Base-by-base conservation (phyloP, 73 alveolate genomes). In the Paramecium sexaurelia region DNA sequence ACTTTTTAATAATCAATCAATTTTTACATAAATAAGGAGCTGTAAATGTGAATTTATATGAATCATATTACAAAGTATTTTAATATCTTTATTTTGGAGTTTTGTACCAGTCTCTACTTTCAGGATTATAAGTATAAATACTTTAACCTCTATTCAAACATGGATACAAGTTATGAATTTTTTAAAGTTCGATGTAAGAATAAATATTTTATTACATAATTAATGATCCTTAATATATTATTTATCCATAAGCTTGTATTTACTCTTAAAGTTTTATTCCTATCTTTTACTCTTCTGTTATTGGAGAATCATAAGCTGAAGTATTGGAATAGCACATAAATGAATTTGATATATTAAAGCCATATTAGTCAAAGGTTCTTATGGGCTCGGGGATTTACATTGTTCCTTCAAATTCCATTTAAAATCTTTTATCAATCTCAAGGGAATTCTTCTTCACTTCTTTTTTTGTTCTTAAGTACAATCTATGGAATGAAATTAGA, bases 171-270 rank as follows among this genome's bases (percentile, higher is more conserved):
- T 51, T 51, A 51, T 51, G 6, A 17, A 51, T 51, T 51, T 51
- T 51, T 51, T 51, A 51, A 17, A 51, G 15, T 5, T 51, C 67
- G 5, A 51, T 51, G 17, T 51, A 61, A 10, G 83, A 61, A 27
- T 61, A 61, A 7, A 61, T 61, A 61, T 61, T 61, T 24, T 41
- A 61, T 32, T 61, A 27, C 83, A 61, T 61, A 3, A 61, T 32
- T 26, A 61, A 26, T 26, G 39, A 61, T 10, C 43, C 83, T 61
- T 61, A 61, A 19, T 61, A 61, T 29, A 61, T 11, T 11, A 61
- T 61, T 61, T 61, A 61, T 61, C 83, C 83, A 61, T 61, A 61
- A 11, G 83, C 47, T 26, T 61, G n/a, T 20, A 61, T 61, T 24
- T 61, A 24, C 11, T 61, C 83, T 61, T 61, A 32, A 10, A 61